Evolutionary conservation across 2,329 filamentous ascomycete species (phyloP), one percentile per base, ranked within the genome.

Genomic region (Colletotrichum sp.): DNA sequence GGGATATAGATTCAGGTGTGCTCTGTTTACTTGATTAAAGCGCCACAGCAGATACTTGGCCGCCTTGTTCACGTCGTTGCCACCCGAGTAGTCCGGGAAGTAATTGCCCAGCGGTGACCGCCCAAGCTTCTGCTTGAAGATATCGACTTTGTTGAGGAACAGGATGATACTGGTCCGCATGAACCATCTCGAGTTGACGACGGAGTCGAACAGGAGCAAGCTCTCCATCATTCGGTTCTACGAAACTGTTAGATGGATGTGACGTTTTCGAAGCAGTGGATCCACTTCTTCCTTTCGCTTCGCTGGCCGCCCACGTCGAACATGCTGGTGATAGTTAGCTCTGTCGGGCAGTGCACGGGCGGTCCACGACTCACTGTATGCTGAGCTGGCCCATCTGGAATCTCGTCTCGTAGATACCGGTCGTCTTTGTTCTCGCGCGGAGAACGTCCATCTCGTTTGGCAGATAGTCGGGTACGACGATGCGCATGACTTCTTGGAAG

Each of bases 151-250:
- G 89, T 99, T 99, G 77, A 99, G 90, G 87, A 99, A 99, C 73
- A 99, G 89, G 82, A 99, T 98, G 83, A 99, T 99, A 83, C 96
- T 98, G 15, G 97, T 99, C 80, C 97, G 91, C 94, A 98, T 98
- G 86, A 99, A 99, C 97, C 97, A 99, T 80, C 97, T 91, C 36
- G 97, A 98, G 86, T 99, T 99, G 80, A 99, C 97, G 6, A 99
- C 97, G 2, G 96, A 98, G 86, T 99, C 97, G 84, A 99, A 99
- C 6, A 99, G 90, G 18, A 98, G 92, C 68, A 99, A 86, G 82
- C 96, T 98, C 85, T 99, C 97, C 95, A 98, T 98, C 97, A 99
- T 99, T 77, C 97, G 97, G 84, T 99, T 99, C 95, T 98, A 79
- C 56, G 27, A 8, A 18, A 22, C n/a, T 18, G 67, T 80, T 73